Evolutionary conservation across 176 grass and related monocot genomes (phyloP).

Genomic region (Secale cereale): DNA sequence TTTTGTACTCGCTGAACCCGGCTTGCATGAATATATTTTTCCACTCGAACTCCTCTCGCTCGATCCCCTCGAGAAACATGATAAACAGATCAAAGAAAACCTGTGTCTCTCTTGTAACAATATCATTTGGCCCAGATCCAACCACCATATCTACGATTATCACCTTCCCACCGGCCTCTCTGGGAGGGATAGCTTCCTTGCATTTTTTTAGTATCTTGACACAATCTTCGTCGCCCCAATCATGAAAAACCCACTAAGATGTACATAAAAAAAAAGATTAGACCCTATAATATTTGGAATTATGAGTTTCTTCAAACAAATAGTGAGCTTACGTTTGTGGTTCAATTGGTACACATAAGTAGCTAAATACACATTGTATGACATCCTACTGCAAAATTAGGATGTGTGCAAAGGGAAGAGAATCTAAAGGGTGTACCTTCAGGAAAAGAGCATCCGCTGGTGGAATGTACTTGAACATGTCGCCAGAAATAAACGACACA

Average conservation of each 20-base stretch:
- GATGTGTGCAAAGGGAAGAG: too few relatives aligned
- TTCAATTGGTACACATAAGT: too few relatives aligned
- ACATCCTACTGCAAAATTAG: too few relatives aligned
- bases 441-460: too few relatives aligned
- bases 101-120: conserved; percentile 7
- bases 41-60: conserved; percentile 41
- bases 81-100: conserved; percentile 37
- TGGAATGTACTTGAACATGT: too few relatives aligned
- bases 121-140: conserved; percentile 6
- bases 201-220: conserved; percentile 37
- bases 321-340: too few relatives aligned
- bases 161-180: conserved; percentile 38
- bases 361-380: too few relatives aligned
- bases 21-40: conserved; percentile 18
- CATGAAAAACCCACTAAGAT: conserved; percentile 51
- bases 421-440: too few relatives aligned
- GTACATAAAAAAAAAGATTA: background rate
- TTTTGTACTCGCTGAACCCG: conserved; percentile 39
- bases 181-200: conserved; percentile 35
- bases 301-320: too few relatives aligned
- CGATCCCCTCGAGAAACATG: conserved; percentile 4
- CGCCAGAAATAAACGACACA: too few relatives aligned
- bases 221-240: conserved; percentile 33
- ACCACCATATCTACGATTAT: conserved; percentile 48
- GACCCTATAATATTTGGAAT: background rate